Base-by-base conservation (phyloP, 1,284 basidiomycete genomes). In the Ganoderma multipileum region DNA sequence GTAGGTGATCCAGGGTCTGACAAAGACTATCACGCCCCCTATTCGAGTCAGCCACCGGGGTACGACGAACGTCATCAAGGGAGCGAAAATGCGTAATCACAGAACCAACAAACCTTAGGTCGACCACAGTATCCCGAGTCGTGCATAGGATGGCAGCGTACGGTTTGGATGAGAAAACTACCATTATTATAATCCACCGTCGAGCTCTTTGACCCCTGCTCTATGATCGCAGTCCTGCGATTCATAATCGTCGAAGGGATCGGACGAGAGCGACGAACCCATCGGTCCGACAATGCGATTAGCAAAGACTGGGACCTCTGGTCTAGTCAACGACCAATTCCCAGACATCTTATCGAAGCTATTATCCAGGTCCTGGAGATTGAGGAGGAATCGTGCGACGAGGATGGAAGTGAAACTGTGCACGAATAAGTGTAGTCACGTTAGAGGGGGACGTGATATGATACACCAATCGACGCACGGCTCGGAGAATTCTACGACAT, bases 311-410 rank as follows among this genome's bases (percentile, higher is more conserved):
- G 38, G n/a, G 14, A 23, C n/a, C 18, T 41, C 38, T n/a, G 23
- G 38, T 42, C 23, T 60, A 3, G 58, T 8, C 6, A 39, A 26
- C 23, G 58, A 41, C 58, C 58, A 60, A n/a, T 26, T 41, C n/a
- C 38, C n/a, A 23, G 58, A 26, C n/a, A 23, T 41, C 20, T 12
- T 5, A 14, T 39, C 36, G 36, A 39, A 60, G 39, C 3, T 26
- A 36, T 41, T 8, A 20, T 41, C 58, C 12, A 60, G n/a, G 39
- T 60, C 58, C 38, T 60, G 58, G 4, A 60, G 58, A 14, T 60
- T 60, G 23, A 60, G 11, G 23, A 60, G 36, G 58, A 60, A 41
- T n/a, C 58, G 14, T 16, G 58, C 36, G n/a, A 60, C 38, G n/a
- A 60, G 38, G n/a, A 60, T 41, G 1, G 58, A n/a, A 4, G 58